Evolutionary conservation across 192 early-diverging fungal genomes (phyloP).

Genomic region (Helicostylum pulchrum): DNA sequence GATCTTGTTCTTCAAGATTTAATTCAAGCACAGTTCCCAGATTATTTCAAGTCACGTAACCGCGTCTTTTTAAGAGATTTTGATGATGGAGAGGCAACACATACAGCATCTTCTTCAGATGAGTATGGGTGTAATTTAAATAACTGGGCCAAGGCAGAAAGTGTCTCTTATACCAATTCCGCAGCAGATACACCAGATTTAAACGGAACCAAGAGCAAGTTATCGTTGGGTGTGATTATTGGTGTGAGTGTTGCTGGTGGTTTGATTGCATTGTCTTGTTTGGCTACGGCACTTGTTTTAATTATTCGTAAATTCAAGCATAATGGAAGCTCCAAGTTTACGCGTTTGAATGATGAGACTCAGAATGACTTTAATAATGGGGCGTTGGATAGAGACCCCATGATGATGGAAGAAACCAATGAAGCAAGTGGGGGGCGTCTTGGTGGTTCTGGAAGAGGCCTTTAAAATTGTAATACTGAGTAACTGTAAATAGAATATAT

Average conservation of each 20-base stretch:
- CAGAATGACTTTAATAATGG: not conserved
- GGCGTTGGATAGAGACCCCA: slow-evolving; percentile 7
- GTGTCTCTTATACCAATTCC: slow-evolving; percentile 9
- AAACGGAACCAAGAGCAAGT: not conserved
- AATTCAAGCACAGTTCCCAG: slow-evolving; percentile 39
- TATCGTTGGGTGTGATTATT: slow-evolving; percentile 27
- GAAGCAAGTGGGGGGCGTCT: not conserved
- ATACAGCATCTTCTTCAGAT: slow-evolving; percentile 1
- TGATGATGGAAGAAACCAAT: slow-evolving; percentile 12
- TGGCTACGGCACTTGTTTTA: slow-evolving; percentile 32
- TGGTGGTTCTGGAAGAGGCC: not conserved
- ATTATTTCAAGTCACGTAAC: slow-evolving; percentile 12
- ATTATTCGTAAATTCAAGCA: slow-evolving; percentile 25
- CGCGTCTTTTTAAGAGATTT: slow-evolving; percentile 35
- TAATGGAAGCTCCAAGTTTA: not conserved
- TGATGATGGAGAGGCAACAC: not conserved
- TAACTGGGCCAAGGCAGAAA: not conserved
- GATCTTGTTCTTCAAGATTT: slow-evolving; percentile 45
- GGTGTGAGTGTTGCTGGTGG: slow-evolving; percentile 43
- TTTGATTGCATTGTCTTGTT: slow-evolving; percentile 33
- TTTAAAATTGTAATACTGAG: not conserved
- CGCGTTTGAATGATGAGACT: slow-evolving; percentile 9
- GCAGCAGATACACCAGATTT: slow-evolving; percentile 12
- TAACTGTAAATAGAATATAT: too few species aligned
- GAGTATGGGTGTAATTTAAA: slow-evolving; percentile 19